Conservation (phyloP, 2,329 filamentous ascomycete genomes). For the Penicillium crustosum region DNA sequence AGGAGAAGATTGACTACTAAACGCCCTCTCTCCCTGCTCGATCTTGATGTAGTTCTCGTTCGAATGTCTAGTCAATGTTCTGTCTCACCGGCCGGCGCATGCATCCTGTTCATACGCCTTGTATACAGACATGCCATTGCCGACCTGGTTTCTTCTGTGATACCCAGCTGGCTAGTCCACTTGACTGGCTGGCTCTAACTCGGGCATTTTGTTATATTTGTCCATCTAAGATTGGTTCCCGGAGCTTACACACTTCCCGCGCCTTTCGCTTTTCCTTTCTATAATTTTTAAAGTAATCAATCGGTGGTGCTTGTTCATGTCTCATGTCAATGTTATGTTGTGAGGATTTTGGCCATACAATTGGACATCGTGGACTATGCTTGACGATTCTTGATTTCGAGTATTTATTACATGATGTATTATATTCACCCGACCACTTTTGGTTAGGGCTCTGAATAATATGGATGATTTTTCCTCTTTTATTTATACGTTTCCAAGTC, state of each 20-base stretch:
- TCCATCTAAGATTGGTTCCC: not conserved
- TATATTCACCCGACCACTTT: not conserved
- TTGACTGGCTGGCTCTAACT: conserved; percentile 11
- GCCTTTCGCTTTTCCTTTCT: not conserved
- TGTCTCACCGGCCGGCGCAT: not conserved
- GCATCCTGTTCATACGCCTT: not conserved
- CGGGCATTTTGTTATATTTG: conserved; percentile 7
- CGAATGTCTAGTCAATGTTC: not conserved
- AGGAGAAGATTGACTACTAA: conserved; percentile 57
- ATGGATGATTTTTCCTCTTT: not conserved
- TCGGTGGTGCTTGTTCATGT: not conserved
- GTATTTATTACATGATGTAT: not conserved
- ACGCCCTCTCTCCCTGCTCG: not conserved
- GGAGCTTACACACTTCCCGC: too few relatives aligned
- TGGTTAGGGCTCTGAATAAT: not conserved
- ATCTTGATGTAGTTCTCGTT: not conserved
- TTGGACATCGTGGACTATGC: conserved; percentile 1
- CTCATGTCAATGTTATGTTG: conserved; percentile 6
- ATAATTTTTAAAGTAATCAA: conserved; percentile 14
- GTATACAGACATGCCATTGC: conserved; percentile 1
- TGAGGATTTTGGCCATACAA: not conserved
- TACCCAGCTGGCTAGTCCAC: conserved; percentile 18
- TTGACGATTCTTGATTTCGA: not conserved
- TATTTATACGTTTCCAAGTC: too few relatives aligned
- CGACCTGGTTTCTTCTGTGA: conserved; percentile 16